These are phyloP conservation scores for Babesia caballi DNA, from an alignment of 169 alveolate genomes.

Conservation along the genomic window DNA sequence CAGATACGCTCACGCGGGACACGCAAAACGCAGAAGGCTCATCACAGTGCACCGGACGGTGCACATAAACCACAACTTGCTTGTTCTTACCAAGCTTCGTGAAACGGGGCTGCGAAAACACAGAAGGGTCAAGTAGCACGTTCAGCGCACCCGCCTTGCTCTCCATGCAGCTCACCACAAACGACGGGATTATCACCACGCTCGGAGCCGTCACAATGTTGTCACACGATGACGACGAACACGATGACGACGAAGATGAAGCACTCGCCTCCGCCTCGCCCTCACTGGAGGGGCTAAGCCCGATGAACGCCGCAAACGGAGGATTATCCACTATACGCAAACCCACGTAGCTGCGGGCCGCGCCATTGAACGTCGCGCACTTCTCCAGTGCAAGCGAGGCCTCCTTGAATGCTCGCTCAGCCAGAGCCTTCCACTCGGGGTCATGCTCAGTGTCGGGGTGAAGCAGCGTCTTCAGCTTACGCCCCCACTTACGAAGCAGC, in stretches of 20 bases:
- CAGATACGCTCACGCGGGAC: constrained; percentile 41
- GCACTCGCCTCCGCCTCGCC: neutral
- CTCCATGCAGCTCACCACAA: constrained; percentile 67
- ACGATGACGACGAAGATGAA: neutral
- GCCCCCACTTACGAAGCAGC: constrained; percentile 56
- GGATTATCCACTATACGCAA: constrained; percentile 32
- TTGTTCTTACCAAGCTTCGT: constrained; percentile 61
- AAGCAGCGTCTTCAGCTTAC: constrained; percentile 68
- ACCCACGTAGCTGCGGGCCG: neutral
- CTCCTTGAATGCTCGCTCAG: constrained; percentile 76
- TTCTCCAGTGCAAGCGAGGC: constrained; percentile 76
- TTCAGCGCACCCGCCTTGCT: constrained; percentile 65
- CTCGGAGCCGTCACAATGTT: constrained; percentile 6
- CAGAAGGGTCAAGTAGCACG: constrained; percentile 51
- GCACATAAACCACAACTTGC: constrained; percentile 58
- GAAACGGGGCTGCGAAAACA: constrained; percentile 8
- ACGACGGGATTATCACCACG: constrained; percentile 35
- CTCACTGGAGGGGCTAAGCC: neutral
- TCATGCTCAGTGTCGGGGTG: constrained; percentile 79
- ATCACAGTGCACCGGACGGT: constrained; percentile 71
- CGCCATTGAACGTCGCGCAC: constrained; percentile 13
- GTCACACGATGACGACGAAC: neutral
- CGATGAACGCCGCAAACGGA: constrained; percentile 38
- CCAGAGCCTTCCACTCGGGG: constrained; percentile 69
- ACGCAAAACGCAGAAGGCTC: constrained; percentile 69